Conservation (phyloP, 371 early-diverging fungal species). For the Mucor sp. region DNA sequence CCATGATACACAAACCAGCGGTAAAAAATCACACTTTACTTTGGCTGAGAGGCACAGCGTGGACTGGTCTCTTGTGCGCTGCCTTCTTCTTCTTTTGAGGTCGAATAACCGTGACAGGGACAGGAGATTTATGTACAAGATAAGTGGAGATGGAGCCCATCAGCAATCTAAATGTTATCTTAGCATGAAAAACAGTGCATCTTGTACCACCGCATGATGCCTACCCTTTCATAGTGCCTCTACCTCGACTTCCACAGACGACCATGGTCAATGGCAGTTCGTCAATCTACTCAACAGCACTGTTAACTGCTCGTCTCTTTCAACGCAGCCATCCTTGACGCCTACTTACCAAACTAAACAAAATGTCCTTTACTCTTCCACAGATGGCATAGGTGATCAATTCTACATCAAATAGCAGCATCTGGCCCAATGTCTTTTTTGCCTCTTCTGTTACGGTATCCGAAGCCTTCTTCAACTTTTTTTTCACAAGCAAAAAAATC, state of each 20-base stretch:
- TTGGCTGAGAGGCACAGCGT: slow-evolving; percentile 35
- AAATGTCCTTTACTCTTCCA: slow-evolving; percentile 56
- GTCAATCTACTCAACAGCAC: slow-evolving; percentile 37
- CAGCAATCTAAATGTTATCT: slow-evolving; percentile 29
- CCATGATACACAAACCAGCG: too few relatives aligned
- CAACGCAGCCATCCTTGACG: neutral
- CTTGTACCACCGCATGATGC: neutral
- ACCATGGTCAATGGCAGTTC: slow-evolving; percentile 56
- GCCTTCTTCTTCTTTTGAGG: slow-evolving; percentile 46
- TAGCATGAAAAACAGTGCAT: slow-evolving; percentile 1
- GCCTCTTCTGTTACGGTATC: slow-evolving; percentile 34
- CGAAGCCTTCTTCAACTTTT: slow-evolving; percentile 35
- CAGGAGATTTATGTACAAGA: slow-evolving; percentile 62
- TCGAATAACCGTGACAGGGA: slow-evolving; percentile 61
- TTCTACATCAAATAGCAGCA: slow-evolving; percentile 52
- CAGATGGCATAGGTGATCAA: slow-evolving; percentile 48
- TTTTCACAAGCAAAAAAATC: too few relatives aligned
- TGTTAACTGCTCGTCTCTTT: neutral
- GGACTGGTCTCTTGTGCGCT: slow-evolving; percentile 18
- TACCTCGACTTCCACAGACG: slow-evolving; percentile 61
- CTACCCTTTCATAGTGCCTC: slow-evolving; percentile 60
- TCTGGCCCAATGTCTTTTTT: slow-evolving; percentile 32
- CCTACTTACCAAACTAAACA: slow-evolving; percentile 34
- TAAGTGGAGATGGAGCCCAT: slow-evolving; percentile 61
- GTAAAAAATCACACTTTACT: slow-evolving; percentile 37